Evolutionary conservation across 768 basidiomycete genomes (phyloP).

Genomic region (Cyathus striatus): DNA sequence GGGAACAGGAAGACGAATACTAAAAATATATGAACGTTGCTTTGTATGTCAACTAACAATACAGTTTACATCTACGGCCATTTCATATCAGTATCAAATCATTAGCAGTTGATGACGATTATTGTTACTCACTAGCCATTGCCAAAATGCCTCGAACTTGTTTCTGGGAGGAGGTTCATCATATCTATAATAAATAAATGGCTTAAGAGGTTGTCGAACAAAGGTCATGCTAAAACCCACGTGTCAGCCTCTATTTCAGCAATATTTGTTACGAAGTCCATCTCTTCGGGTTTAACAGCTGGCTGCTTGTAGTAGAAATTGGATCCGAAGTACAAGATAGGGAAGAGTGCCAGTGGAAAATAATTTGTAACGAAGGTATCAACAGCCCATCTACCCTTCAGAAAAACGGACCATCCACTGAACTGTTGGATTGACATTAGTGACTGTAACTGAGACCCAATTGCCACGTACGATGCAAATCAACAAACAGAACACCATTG

Average conservation of each 20-base stretch:
- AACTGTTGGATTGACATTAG: too few species aligned
- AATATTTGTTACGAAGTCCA: slow-evolving; percentile 80
- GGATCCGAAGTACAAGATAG: slow-evolving; percentile 62
- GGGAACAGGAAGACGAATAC: too few species aligned
- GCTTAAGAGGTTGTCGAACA: slow-evolving; percentile 1
- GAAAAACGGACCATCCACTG: slow-evolving; percentile 37
- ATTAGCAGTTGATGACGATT: too few species aligned
- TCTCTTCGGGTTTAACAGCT: slow-evolving; percentile 49
- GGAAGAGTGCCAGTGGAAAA: slow-evolving; percentile 67
- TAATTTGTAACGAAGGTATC: slow-evolving; percentile 84
- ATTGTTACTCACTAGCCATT: slow-evolving; percentile 72
- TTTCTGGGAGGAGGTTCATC: slow-evolving; percentile 73
- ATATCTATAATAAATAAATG: slow-evolving; percentile 26
- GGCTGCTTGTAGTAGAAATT: slow-evolving; percentile 48
- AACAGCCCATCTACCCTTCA: slow-evolving; percentile 38
- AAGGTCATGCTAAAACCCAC: slow-evolving; percentile 23
- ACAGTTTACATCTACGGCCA: too few species aligned
- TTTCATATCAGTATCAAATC: too few species aligned
- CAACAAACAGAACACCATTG: slow-evolving; percentile 32
- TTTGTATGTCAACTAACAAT: too few species aligned
- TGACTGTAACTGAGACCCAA: too few species aligned
- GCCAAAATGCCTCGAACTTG: slow-evolving; percentile 67
- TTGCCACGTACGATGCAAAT: slow-evolving; percentile 55
- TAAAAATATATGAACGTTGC: too few species aligned
- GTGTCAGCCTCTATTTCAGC: slow-evolving; percentile 66